These are phyloP conservation scores for Colletotrichum sansevieriae DNA, from an alignment of 2,329 filamentous ascomycete species.

Conservation along the genomic window DNA sequence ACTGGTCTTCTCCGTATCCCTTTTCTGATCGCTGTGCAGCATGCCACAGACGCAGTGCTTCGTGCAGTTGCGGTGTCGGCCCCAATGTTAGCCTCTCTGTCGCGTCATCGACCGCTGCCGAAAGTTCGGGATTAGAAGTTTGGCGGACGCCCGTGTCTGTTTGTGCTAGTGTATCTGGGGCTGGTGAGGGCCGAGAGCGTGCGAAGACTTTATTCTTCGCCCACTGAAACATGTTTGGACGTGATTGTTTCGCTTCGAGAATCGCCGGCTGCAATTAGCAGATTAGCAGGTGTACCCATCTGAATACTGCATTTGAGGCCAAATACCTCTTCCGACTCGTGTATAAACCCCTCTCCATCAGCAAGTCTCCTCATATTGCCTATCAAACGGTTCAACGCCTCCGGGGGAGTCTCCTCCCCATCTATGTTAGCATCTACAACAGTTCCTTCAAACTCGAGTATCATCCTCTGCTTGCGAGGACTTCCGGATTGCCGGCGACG, in stretches of 20 bases:
- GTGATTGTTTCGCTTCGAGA: not conserved
- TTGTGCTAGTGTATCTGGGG: not conserved
- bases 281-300: constrained; percentile 1
- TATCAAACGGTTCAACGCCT: not conserved
- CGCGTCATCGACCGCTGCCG: not conserved
- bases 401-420: not conserved
- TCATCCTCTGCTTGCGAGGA: constrained; percentile 6
- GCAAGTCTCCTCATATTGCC: not conserved
- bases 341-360: not conserved
- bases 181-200: not conserved
- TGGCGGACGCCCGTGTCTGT: not conserved
- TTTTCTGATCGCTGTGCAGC: not conserved
- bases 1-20: constrained; percentile 7
- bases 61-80: not conserved
- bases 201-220: not conserved
- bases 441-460: not conserved
- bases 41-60: not conserved
- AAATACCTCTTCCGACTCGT: constrained; percentile 7
- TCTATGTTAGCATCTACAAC: not conserved
- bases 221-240: not conserved
- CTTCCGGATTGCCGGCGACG: not conserved
- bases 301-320: not conserved
- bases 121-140: not conserved
- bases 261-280: not conserved
- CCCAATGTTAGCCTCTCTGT: not conserved